A percentile compares a stretch with the other conserved stretches of the same genome.
phyloP scores from a whole-genome alignment of 176 grass and related monocot species.

The Musa itinerans region DNA sequence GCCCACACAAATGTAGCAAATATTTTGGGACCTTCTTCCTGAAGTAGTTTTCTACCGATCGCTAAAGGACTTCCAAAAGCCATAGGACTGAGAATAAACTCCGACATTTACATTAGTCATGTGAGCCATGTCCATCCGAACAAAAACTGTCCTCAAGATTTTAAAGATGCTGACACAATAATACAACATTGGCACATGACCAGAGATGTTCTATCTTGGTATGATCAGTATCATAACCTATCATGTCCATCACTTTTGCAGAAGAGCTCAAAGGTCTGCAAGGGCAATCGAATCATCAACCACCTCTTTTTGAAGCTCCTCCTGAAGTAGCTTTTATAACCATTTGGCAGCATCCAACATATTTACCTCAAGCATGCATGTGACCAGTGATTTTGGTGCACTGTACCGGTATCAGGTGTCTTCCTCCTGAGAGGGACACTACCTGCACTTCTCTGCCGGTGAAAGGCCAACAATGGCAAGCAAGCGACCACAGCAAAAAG shows the following conservation, averaged over 20 bases:
- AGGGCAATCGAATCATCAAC: background rate
- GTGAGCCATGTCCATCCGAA: background rate
- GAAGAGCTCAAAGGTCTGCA: background rate
- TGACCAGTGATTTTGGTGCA: background rate
- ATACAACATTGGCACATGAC: background rate
- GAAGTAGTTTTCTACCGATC: background rate
- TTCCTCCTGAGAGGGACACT: too few relatives aligned
- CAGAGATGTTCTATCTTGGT: too few relatives aligned
- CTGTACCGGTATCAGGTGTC: background rate
- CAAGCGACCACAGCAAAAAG: background rate
- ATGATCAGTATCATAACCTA: background rate
- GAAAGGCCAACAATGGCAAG: background rate
- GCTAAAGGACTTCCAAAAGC: background rate
- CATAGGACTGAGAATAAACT: background rate
- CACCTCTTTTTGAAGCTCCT: background rate
- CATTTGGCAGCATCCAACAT: background rate
- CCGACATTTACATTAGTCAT: too few relatives aligned
- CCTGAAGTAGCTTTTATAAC: background rate
- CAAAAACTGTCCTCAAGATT: background rate
- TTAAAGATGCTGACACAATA: background rate
- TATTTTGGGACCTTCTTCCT: background rate
- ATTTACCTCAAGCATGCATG: constrained; percentile 1
- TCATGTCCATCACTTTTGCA: background rate
- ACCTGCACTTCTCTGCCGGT: background rate
- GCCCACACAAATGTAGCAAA: background rate